These are phyloP conservation scores for Apiotrichum veenhuisii DNA, from an alignment of 1,284 basidiomycete species.

Conservation along the genomic window DNA sequence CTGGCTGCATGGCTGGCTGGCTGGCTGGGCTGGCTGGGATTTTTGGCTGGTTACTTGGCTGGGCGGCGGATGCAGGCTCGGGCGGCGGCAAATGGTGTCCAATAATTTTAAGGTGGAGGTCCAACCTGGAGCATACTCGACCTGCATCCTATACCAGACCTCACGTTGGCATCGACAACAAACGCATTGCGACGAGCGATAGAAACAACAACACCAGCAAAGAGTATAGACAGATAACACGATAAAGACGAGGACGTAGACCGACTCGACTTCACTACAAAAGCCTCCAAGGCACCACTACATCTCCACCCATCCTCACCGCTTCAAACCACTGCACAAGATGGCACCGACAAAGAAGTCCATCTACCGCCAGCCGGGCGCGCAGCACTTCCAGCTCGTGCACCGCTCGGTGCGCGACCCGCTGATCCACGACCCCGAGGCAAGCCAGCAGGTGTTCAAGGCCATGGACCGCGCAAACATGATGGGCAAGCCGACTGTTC, in stretches of 20 bases:
- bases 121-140: too few relatives aligned
- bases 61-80: not conserved
- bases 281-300: not conserved
- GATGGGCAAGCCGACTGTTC: slow-evolving; percentile 53
- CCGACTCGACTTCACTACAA: too few relatives aligned
- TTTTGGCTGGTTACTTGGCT: not conserved
- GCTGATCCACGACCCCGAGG: slow-evolving; percentile 88
- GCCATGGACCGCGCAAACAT: slow-evolving; percentile 67
- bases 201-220: too few relatives aligned
- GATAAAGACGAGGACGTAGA: not conserved
- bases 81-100: not conserved
- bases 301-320: not conserved
- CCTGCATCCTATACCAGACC: too few relatives aligned
- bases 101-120: slow-evolving; percentile 13
- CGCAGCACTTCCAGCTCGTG: slow-evolving; percentile 93
- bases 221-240: too few relatives aligned
- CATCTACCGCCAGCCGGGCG: slow-evolving; percentile 81
- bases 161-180: not conserved
- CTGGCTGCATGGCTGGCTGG: too few relatives aligned
- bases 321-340: slow-evolving; percentile 2
- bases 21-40: not conserved
- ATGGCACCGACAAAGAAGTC: slow-evolving; percentile 60
- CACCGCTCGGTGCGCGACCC: slow-evolving; percentile 96
- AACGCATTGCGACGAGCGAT: too few relatives aligned
- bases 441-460: slow-evolving; percentile 82